phyloP scores from a whole-genome alignment of 352 stramenopile genomes.

The Phytophthora gonapodyides region DNA sequence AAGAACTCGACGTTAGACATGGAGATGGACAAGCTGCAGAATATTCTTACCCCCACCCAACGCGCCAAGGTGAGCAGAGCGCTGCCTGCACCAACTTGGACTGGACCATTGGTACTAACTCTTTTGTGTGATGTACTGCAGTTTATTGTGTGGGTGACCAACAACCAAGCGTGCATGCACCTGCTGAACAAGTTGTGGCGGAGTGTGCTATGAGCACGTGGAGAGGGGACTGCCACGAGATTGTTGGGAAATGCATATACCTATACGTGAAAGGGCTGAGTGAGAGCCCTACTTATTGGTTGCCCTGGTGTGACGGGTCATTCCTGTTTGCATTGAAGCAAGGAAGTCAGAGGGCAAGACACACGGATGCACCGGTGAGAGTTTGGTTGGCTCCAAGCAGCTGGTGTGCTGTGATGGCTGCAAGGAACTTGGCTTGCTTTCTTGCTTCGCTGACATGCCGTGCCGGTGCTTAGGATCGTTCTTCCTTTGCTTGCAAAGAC shows the following conservation, averaged over 20 bases:
- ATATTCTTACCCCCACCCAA: constrained; percentile 94
- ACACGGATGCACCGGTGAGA: constrained; percentile 15
- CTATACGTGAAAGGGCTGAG: constrained; percentile 21
- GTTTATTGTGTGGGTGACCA: constrained; percentile 96
- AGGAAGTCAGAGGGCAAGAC: constrained; percentile 18
- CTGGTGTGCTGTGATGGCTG: constrained; percentile 30
- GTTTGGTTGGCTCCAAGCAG: constrained; percentile 4
- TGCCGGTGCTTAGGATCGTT: constrained; percentile 11
- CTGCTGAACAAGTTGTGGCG: constrained; percentile 97
- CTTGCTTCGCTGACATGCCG: constrained; percentile 7
- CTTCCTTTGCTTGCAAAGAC: constrained; percentile 21
- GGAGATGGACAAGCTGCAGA: constrained; percentile 94
- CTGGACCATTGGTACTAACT: constrained; percentile 14
- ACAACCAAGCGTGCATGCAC: constrained; percentile 96
- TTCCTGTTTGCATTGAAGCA: constrained; percentile 9
- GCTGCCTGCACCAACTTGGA: too few species aligned
- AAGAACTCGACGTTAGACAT: constrained; percentile 94
- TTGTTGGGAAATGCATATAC: constrained; percentile 38
- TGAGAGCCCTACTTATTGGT: constrained; percentile 17
- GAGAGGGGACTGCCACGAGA: constrained; percentile 14
- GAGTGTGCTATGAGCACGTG: constrained; percentile 74
- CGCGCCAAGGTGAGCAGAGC: constrained; percentile 89
- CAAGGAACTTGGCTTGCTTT: constrained; percentile 23
- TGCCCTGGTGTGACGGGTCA: constrained; percentile 22
- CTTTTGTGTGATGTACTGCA: constrained; percentile 31